Base-by-base conservation (phyloP, 805 yeast species). In the Pichia kluyveri region DNA sequence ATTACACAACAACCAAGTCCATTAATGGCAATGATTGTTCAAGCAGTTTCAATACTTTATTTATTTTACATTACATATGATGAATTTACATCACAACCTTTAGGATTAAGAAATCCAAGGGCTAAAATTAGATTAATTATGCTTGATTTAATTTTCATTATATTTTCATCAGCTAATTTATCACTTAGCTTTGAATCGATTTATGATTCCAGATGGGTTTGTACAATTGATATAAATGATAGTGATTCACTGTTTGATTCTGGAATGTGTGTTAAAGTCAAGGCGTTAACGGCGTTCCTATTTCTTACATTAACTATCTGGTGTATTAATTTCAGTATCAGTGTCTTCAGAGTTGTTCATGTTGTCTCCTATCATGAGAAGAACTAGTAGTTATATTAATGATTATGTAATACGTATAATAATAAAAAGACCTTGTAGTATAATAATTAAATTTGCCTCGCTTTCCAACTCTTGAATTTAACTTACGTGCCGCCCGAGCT, bases 61-160 rank as follows among this genome's bases (percentile, higher is more conserved):
- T 73, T 89, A 48, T 66, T 82, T 4, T 89, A 86, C 64, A 86
- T 91, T 62, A 80, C 96, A 2, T 81, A 80, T 58, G 98, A 93
- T 64, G 99, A 93, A 65, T 91, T 87, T 65, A 76, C 82, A 26
- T 95, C 96, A 14, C 84, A 87, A 60, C 99, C 98, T 0, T 64
- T 93, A 43, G 99, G 99, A 0, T 71, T 93, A 41, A 75, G 99
- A 56, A 78, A 87, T 52, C 95, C 97, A 0, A 70, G 78, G 51
- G 87, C 85, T 26, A 93, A 93, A 62, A 76, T 93, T 71, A 75
- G 86, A 58, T 73, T 91, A 50, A 73, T 91, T 51, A 70, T 89
- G 70, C 70, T 89, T 55, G 99, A 93, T 62, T 69, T 91, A 40
- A 67, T 91, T 32, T 88, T 93, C 64, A 87, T 93, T 53, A 89